These are phyloP conservation scores for Elsinoe perseae DNA, from an alignment of 2,329 filamentous ascomycete genomes.

Conservation along the genomic window DNA sequence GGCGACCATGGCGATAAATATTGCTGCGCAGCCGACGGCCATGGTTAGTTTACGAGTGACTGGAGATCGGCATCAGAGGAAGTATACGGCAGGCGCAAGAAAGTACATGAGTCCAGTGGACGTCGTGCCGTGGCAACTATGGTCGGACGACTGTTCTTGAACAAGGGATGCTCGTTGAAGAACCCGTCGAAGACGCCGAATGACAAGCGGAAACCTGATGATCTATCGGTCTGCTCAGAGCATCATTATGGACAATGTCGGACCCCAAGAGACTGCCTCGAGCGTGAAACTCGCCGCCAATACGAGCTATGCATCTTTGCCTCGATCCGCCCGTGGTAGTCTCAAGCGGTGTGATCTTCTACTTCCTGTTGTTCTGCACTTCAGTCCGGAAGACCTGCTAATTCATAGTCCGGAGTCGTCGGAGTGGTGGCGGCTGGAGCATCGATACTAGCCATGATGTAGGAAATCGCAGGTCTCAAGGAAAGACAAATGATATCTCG, in stretches of 20 bases:
- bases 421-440: too few relatives aligned
- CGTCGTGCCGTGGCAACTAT: conserved; percentile 40
- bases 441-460: too few relatives aligned
- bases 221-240: too few relatives aligned
- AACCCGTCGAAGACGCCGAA: conserved; percentile 28
- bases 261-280: conserved; percentile 49
- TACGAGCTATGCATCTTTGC: conserved; percentile 46
- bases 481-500: too few relatives aligned
- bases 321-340: conserved; percentile 42
- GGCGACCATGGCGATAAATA: conserved; percentile 30
- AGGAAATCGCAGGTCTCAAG: too few relatives aligned
- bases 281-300: conserved; percentile 45
- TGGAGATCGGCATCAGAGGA: conserved; percentile 33
- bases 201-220: conserved; percentile 25
- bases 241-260: not conserved
- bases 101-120: conserved; percentile 43
- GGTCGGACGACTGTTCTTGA: conserved; percentile 22
- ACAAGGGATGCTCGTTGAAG: conserved; percentile 24
- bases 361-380: not conserved
- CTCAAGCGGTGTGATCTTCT: not conserved
- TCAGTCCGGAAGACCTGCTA: too few relatives aligned
- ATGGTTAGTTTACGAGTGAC: conserved; percentile 29
- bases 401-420: too few relatives aligned
- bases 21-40: conserved; percentile 32
- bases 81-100: conserved; percentile 35